These are phyloP conservation scores for Pseudoneurospora amorphoporcata DNA, from an alignment of 495 filamentous ascomycete genomes.

Conservation along the genomic window DNA sequence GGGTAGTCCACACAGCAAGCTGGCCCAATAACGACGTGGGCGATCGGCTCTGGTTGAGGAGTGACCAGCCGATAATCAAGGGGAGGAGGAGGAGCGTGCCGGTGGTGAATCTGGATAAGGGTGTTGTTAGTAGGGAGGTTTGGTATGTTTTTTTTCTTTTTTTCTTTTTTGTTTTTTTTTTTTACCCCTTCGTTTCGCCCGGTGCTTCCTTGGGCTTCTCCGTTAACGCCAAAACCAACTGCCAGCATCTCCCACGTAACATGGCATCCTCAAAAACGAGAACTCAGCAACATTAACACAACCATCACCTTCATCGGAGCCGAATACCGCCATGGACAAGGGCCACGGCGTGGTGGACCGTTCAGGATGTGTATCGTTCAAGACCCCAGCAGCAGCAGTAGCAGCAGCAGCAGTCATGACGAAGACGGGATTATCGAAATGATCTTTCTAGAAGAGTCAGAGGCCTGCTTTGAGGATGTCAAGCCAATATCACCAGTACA, in stretches of 20 bases:
- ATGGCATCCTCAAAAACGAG: not conserved
- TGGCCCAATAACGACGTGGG: constrained; percentile 2
- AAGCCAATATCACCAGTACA: not conserved
- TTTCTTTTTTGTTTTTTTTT: not conserved
- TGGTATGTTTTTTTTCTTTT: not conserved
- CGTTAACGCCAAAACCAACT: not conserved
- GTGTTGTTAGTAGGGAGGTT: not conserved
- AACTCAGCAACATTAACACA: not conserved
- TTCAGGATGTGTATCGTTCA: not conserved
- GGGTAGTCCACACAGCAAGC: not conserved
- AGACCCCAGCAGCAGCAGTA: not conserved
- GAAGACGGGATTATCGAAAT: not conserved
- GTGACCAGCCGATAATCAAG: constrained; percentile 4
- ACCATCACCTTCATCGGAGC: not conserved
- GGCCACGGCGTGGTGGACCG: not conserved
- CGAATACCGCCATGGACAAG: not conserved
- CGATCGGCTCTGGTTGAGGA: constrained; percentile 9
- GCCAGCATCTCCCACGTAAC: not conserved
- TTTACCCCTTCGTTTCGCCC: not conserved
- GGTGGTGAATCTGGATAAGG: constrained; percentile 6
- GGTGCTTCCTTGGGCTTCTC: no score
- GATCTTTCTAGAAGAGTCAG: not conserved
- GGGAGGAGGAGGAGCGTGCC: constrained; percentile 2
- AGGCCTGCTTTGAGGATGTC: not conserved
- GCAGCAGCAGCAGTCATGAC: not conserved